Percentiles rank a stretch among this genome's conserved stretches.
phyloP scores from a whole-genome alignment of 1,284 basidiomycete species.

The Melampsora larici-populina region DNA sequence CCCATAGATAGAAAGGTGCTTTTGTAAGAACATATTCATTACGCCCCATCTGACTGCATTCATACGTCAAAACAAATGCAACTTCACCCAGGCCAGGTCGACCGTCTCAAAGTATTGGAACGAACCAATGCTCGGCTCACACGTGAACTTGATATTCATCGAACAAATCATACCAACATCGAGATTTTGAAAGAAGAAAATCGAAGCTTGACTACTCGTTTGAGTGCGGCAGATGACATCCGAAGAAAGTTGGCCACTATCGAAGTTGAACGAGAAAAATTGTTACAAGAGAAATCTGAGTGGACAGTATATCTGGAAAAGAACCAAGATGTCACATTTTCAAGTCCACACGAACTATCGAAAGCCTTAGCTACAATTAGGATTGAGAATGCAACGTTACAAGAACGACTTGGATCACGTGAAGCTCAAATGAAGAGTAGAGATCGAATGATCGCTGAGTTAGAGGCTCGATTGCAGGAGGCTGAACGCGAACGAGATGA shows the following conservation, averaged over 20 bases:
- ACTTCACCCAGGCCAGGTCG: constrained; percentile 12
- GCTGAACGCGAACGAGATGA: constrained; percentile 20
- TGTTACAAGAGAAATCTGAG: constrained; percentile 25
- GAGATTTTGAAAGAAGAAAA: constrained; percentile 43
- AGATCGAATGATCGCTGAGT: constrained; percentile 33
- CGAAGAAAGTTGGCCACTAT: constrained; percentile 23
- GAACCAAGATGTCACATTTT: constrained; percentile 13
- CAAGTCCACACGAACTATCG: constrained; percentile 24
- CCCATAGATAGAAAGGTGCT: background rate
- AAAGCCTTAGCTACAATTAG: constrained; percentile 17
- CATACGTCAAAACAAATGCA: background rate
- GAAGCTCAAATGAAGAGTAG: constrained; percentile 36
- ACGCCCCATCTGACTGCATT: background rate
- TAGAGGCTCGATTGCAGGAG: constrained; percentile 36
- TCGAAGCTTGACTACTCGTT: constrained; percentile 13
- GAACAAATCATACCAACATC: constrained; percentile 14
- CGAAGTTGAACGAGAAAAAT: constrained; percentile 32
- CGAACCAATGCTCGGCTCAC: constrained; percentile 20
- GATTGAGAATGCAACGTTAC: constrained; percentile 36
- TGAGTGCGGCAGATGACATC: constrained; percentile 13
- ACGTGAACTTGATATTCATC: constrained; percentile 5
- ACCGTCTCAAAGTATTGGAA: constrained; percentile 36
- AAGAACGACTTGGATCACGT: constrained; percentile 30
- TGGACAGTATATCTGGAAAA: constrained; percentile 37
- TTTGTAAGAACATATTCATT: no score